Evolutionary conservation across 2,329 filamentous ascomycete species (phyloP), one percentile per base, ranked within the genome.

Genomic region (Emmonsiellopsis sp.): DNA sequence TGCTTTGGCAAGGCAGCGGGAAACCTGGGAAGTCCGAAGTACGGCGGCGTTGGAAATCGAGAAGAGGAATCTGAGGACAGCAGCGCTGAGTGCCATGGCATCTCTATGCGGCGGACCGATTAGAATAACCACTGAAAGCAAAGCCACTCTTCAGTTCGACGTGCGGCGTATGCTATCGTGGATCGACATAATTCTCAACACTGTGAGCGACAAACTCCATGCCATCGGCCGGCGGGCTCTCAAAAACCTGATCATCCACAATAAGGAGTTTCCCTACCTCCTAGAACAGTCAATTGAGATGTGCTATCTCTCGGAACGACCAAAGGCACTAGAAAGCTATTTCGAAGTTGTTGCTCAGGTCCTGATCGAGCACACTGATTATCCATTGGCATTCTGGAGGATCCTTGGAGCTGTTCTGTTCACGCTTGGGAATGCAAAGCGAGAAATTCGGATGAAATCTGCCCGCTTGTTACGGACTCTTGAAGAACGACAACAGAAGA

Each of bases 1-100:
- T 2, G 78, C 93, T 59, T 84, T 95, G 37, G 84, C 92, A 51
- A 86, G 89, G 53, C 88, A 93, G 55, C 74, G 77, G 53, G 82
- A 86, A 17, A 70, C 85, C 14, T 83, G 84, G 10, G 89, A 91
- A 64, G 81, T 87, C 59, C 84, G 86, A 4, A 89, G 85, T 21
- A 80, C 88, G 40, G 92, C 88, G 21, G 87, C 90, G 1, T 93
- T 95, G 80, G 93, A 97, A 66, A 97, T 96, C 60, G 92, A 98
- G 70, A 97, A 95, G 74, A 84, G 88, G 57, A 94, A 95, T 64
- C 78, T 98, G 39, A 82, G 89, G 54, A 93, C 87, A 21, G 90
- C 93, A 33, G 92, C 93, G 1, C 76, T 98, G 43, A 95, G 91
- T 68, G 87, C 94, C 31, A 97, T 98, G 93, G 91, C 93, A 43